Evolutionary conservation across 139 green algal species (phyloP).

Genomic region (Coelastrella sp.): DNA sequence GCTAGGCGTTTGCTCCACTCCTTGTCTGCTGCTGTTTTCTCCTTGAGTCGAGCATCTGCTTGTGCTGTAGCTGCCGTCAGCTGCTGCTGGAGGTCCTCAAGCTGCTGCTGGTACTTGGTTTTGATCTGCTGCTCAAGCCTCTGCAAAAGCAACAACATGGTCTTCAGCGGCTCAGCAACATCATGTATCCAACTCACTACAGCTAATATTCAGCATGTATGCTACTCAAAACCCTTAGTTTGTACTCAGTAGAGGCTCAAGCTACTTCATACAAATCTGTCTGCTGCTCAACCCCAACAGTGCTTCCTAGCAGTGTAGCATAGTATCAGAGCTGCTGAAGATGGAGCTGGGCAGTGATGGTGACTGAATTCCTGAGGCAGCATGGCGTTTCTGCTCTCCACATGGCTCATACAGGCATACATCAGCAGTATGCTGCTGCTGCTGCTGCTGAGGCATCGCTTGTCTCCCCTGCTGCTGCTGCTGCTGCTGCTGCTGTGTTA

Average conservation of each 20-base stretch:
- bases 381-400: no score
- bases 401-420: not conserved
- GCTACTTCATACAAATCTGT: no score
- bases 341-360: no score
- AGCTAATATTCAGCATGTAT: not conserved
- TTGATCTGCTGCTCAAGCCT: slow-evolving; percentile 34
- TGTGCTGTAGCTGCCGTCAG: slow-evolving; percentile 17
- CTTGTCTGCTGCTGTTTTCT: slow-evolving; percentile 34
- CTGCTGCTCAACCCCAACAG: no score
- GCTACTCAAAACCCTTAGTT: no score
- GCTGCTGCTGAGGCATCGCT: no score
- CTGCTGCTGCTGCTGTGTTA: not conserved
- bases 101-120: slow-evolving; percentile 15
- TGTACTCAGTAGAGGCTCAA: no score
- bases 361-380: no score
- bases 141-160: not conserved
- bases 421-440: no score
- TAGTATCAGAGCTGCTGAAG: no score
- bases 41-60: slow-evolving; percentile 18
- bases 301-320: no score
- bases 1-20: slow-evolving; percentile 31
- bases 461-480: not conserved
- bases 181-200: not conserved
- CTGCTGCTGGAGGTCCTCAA: slow-evolving; percentile 44
- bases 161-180: not conserved